Percentiles rank a stretch among this genome's conserved stretches.
These are phyloP conservation scores for Colletotrichum tamarilloi DNA, from an alignment of 2,329 filamentous ascomycete species.

Conservation along the genomic window DNA sequence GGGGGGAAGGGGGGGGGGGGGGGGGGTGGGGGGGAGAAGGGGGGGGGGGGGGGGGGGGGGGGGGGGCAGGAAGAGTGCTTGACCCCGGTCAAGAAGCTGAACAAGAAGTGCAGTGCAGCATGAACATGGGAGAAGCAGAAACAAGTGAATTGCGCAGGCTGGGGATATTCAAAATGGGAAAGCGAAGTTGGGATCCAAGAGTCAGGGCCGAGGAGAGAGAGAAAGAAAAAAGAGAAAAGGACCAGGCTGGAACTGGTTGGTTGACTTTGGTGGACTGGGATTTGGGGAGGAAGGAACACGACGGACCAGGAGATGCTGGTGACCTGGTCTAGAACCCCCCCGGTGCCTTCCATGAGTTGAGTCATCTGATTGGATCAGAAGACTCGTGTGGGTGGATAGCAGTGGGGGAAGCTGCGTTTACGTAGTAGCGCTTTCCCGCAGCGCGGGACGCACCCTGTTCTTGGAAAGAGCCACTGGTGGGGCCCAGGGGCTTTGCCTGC, in stretches of 20 bases:
- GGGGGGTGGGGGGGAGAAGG: no score
- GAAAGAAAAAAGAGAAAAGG: neutral
- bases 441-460: conserved; percentile 29
- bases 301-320: conserved; percentile 13
- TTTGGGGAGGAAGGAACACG: conserved; percentile 20
- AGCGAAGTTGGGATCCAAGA: neutral
- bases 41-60: no score
- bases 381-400: neutral
- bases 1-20: neutral
- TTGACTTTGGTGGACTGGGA: neutral
- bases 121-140: conserved; percentile 13
- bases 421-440: conserved; percentile 24
- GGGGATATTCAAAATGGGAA: conserved; percentile 20
- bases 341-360: neutral
- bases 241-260: conserved; percentile 6
- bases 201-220: no score
- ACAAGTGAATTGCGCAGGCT: conserved; percentile 6
- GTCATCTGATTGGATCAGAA: conserved; percentile 1
- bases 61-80: neutral
- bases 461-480: conserved; percentile 21
- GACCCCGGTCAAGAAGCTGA: neutral
- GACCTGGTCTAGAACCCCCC: conserved; percentile 24
- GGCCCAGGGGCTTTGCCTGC: conserved; percentile 26
- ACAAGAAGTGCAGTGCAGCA: neutral
- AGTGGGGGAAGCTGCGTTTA: neutral